These are phyloP conservation scores for Yueomyces sp. DNA, from an alignment of 805 yeast species.

Conservation along the genomic window DNA sequence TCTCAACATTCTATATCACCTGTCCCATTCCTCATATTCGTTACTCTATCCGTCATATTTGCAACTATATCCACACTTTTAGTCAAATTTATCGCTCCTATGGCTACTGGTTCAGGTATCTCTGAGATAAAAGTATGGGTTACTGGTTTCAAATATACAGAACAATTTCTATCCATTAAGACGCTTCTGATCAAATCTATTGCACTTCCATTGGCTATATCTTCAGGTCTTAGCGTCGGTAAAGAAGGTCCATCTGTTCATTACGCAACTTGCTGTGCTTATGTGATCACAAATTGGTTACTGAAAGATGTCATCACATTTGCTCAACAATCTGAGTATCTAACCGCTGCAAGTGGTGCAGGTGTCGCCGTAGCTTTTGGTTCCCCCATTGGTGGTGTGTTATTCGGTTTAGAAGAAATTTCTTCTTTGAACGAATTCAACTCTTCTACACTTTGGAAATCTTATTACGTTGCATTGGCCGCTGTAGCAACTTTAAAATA, in stretches of 20 bases:
- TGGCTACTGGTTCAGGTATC: conserved; percentile 96
- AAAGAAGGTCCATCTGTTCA: conserved; percentile 98
- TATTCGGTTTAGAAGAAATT: conserved; percentile 87
- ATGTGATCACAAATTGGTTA: conserved; percentile 49
- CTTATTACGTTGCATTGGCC: conserved; percentile 79
- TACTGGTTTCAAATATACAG: conserved; percentile 65
- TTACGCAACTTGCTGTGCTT: conserved; percentile 94
- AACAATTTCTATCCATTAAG: conserved; percentile 60
- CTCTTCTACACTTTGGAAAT: conserved; percentile 74
- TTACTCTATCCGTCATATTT: conserved; percentile 44
- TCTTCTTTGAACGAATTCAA: conserved; percentile 51
- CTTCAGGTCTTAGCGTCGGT: conserved; percentile 87
- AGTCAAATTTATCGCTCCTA: conserved; percentile 64
- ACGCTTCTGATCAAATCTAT: conserved; percentile 66
- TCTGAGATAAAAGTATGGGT: conserved; percentile 93
- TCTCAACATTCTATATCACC: conserved; percentile 37
- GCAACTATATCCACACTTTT: conserved; percentile 53
- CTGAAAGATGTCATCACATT: conserved; percentile 23
- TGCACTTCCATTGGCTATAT: conserved; percentile 80
- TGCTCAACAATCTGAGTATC: conserved; percentile 23
- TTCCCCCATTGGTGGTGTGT: conserved; percentile 90
- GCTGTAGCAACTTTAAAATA: conserved; percentile 74
- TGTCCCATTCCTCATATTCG: conserved; percentile 40
- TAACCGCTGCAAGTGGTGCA: conserved; percentile 90
- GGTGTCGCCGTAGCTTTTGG: conserved; percentile 99